Base-by-base conservation (phyloP, 257 asterid species). In the Solanum medicagineum region DNA sequence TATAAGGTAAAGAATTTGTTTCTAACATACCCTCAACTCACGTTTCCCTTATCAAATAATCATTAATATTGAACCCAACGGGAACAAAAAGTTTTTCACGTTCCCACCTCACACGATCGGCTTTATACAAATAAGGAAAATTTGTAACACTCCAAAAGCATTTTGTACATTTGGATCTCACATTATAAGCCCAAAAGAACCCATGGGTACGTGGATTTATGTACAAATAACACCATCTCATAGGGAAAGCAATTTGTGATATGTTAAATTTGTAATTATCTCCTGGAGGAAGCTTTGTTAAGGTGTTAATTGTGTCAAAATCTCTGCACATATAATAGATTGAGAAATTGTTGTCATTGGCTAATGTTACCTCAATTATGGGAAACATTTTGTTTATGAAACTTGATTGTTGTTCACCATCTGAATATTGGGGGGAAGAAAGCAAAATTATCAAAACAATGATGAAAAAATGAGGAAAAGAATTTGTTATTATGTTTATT, bases 211-310 rank as follows among this genome's bases (percentile, higher is more conserved):
- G 81, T 12, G 84, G 70, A 56, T 85, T 85, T 5, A 85, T 62
- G 57, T 85, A 87, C 65, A 87, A 24, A 47, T 70, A 87, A 75
- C 89, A 85, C 89, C 89, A 87, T 26, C 80, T 55, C 89, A 87
- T 87, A 5, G 89, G 86, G 8, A 85, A 85, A 16, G 87, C 89
- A 26, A 87, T 15, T 14, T 87, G 86, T 4, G 86, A 69, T 53
- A 87, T 80, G 73, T 85, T 87, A 57, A 74, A 87, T 5, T 69
- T 74, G 51, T 70, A 79, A 8, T 84, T 45, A 29, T 54, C 57
- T 8, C 83, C 81, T 29, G 59, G 66, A 2, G 62, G 22, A 0
- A 87, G 84, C 8, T 29, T 57, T 20, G 59, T 24, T 49, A 87
- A 77, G 44, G 8, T 51, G 2, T 85, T 51, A 63, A 62, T 36